Percentiles rank a stretch among this genome's conserved stretches.
These are phyloP conservation scores for Populus ilicifolia DNA, from an alignment of 345 rosid species.

Conservation along the genomic window DNA sequence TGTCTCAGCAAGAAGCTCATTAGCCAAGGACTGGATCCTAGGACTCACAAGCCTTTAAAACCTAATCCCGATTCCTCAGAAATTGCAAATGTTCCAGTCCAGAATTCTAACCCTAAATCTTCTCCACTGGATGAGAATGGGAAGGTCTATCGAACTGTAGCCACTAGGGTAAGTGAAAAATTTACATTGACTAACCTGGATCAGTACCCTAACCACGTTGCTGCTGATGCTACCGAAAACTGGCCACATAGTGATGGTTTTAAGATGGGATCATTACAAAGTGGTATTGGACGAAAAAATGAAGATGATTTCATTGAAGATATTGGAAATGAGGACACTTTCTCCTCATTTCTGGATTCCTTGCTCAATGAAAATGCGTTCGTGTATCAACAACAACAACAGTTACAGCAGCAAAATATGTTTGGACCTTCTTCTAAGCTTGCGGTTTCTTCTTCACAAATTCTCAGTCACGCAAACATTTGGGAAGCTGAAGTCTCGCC, in stretches of 20 bases:
- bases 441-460: constrained; percentile 2
- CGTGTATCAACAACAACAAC: constrained; percentile 20
- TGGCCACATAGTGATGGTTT: constrained; percentile 10
- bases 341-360: constrained; percentile 66
- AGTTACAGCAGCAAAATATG: neutral
- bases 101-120: constrained; percentile 2
- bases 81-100: neutral
- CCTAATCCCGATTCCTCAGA: constrained; percentile 6
- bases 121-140: neutral
- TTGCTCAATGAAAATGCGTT: constrained; percentile 50
- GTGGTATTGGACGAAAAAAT: constrained; percentile 12
- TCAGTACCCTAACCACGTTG: neutral
- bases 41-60: constrained; percentile 25
- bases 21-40: constrained; percentile 29
- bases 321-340: constrained; percentile 44
- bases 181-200: neutral
- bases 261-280: constrained; percentile 11
- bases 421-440: neutral
- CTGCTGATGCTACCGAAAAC: neutral
- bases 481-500: constrained; percentile 23
- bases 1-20: constrained; percentile 28
- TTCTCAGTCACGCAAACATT: neutral
- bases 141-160: constrained; percentile 1
- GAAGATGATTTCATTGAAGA: constrained; percentile 18
- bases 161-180: constrained; percentile 10